phyloP scores from a whole-genome alignment of 805 yeast genomes.

The Pichia scutulata region DNA sequence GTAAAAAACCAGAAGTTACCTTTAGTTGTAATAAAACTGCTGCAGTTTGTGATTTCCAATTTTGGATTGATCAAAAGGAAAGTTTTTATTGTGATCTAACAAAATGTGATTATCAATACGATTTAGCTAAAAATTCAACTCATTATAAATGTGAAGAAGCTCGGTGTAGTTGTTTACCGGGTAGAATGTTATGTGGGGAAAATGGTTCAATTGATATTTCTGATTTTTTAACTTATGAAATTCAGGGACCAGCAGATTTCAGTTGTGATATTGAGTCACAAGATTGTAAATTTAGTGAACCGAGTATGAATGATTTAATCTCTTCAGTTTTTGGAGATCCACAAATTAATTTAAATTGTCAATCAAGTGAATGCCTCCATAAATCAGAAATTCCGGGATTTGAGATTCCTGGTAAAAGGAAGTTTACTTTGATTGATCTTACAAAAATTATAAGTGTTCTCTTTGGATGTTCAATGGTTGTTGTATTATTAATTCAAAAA shows the following conservation, averaged over 20 bases:
- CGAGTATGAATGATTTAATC: constrained; percentile 91
- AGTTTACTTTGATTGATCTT: constrained; percentile 39
- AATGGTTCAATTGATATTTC: constrained; percentile 91
- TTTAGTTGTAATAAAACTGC: constrained; percentile 74
- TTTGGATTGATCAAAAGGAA: constrained; percentile 90
- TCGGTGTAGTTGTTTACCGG: constrained; percentile 87
- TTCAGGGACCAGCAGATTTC: constrained; percentile 90
- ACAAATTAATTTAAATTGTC: constrained; percentile 70
- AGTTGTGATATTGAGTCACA: constrained; percentile 59
- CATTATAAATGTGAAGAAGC: constrained; percentile 72
- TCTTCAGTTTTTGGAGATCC: constrained; percentile 93
- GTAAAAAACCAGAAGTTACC: constrained; percentile 84
- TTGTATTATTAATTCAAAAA: constrained; percentile 38
- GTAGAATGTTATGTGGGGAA: constrained; percentile 87
- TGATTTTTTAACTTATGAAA: constrained; percentile 84
- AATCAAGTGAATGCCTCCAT: constrained; percentile 87
- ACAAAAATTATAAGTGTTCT: constrained; percentile 39
- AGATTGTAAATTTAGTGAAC: constrained; percentile 80
- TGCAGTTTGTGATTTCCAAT: constrained; percentile 75
- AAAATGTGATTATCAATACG: constrained; percentile 64
- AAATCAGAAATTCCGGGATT: constrained; percentile 91
- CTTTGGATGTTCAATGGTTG: constrained; percentile 34
- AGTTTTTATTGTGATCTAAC: constrained; percentile 83
- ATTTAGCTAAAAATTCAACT: constrained; percentile 54
- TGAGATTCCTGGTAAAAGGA: constrained; percentile 49